These are phyloP conservation scores for Colletotrichum lentis DNA, from an alignment of 2,329 filamentous ascomycete species.

Conservation along the genomic window DNA sequence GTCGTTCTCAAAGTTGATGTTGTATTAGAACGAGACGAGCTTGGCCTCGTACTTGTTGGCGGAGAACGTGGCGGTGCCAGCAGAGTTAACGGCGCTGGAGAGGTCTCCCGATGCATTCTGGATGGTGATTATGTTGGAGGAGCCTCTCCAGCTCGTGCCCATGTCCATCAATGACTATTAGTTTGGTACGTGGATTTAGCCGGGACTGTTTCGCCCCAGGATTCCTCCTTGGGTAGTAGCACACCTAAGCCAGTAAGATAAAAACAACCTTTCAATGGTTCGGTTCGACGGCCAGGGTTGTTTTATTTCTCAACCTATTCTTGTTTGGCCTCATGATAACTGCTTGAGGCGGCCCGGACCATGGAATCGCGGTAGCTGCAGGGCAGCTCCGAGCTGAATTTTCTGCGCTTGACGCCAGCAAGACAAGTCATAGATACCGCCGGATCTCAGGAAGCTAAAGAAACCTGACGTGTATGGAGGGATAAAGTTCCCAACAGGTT, in stretches of 20 bases:
- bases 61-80: constrained; percentile 42
- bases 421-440: neutral
- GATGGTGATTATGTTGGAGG: constrained; percentile 56
- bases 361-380: neutral
- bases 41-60: constrained; percentile 44
- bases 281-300: neutral
- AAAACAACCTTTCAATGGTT: neutral
- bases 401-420: neutral
- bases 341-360: neutral
- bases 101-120: constrained; percentile 28
- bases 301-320: neutral
- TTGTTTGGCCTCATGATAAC: neutral
- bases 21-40: constrained; percentile 44
- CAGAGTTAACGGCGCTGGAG: constrained; percentile 36
- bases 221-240: neutral
- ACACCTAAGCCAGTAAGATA: neutral
- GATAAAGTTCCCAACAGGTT: neutral
- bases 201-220: neutral
- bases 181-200: neutral
- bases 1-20: constrained; percentile 43
- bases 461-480: no score
- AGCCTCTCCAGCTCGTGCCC: neutral
- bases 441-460: no score
- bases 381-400: no score
- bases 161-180: no score